phyloP scores from a whole-genome alignment of 306 rosid genomes.

The Gleditsia sinensis region DNA sequence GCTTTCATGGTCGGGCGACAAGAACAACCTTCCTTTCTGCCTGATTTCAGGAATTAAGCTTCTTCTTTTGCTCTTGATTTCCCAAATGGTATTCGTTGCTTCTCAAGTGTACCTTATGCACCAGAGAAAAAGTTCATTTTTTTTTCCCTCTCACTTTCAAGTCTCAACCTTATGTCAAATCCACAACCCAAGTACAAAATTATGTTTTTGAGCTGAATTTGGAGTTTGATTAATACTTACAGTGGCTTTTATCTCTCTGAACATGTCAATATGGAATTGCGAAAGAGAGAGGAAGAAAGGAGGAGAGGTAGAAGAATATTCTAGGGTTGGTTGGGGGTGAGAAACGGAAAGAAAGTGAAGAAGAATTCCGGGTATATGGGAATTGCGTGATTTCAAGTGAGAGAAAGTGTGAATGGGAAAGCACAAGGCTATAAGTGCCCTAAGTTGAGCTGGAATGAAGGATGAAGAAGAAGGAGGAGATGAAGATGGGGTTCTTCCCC shows the following conservation, averaged over 20 bases:
- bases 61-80: slow-evolving; percentile 22
- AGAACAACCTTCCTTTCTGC: slow-evolving; percentile 30
- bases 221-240: slow-evolving; percentile 35
- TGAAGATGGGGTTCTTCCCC: slow-evolving; percentile 23
- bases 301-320: background rate
- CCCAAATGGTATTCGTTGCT: slow-evolving; percentile 34
- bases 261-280: slow-evolving; percentile 20
- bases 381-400: slow-evolving; percentile 33
- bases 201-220: slow-evolving; percentile 29
- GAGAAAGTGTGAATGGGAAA: background rate
- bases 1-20: background rate
- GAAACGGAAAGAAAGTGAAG: slow-evolving; percentile 39
- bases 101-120: slow-evolving; percentile 28
- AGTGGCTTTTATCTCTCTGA: background rate
- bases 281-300: background rate
- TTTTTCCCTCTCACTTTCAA: background rate
- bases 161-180: no score
- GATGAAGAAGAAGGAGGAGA: background rate
- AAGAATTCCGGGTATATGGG: slow-evolving; percentile 13
- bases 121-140: background rate
- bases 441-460: slow-evolving; percentile 6
- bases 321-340: slow-evolving; percentile 36
- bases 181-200: no score
- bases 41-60: slow-evolving; percentile 31
- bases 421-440: slow-evolving; percentile 1